A percentile compares a stretch with the other conserved stretches of the same genome.
phyloP scores from a whole-genome alignment of 2,329 filamentous ascomycete species.

The Sclerotinia subarctica region DNA sequence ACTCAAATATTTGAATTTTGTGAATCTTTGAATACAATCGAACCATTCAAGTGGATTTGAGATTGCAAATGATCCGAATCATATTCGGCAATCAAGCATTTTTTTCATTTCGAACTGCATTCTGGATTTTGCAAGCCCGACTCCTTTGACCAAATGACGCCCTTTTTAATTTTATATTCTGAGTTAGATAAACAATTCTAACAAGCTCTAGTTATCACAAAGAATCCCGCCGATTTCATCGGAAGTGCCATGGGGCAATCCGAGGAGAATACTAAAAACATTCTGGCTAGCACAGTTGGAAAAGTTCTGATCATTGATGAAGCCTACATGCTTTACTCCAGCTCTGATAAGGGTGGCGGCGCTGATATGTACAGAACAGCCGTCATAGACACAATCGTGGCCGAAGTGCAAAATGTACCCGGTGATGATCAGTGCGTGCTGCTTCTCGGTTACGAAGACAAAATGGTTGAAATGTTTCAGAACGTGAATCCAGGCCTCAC shows the following conservation, averaged over 20 bases:
- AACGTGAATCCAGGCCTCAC: slow-evolving; percentile 68
- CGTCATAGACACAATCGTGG: slow-evolving; percentile 71
- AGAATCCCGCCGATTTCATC: slow-evolving; percentile 72
- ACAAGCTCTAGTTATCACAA: slow-evolving; percentile 56
- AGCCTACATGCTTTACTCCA: slow-evolving; percentile 62
- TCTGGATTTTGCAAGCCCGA: no score
- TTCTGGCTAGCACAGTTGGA: slow-evolving; percentile 61
- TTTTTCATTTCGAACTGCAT: no score
- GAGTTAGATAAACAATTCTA: not conserved
- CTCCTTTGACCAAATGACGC: no score
- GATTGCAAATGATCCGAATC: no score
- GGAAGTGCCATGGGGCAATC: slow-evolving; percentile 62
- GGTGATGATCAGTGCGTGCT: slow-evolving; percentile 72
- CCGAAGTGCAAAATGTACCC: slow-evolving; percentile 63
- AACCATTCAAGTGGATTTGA: no score
- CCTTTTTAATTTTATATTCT: no score
- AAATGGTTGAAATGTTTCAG: slow-evolving; percentile 71
- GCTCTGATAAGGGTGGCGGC: slow-evolving; percentile 32
- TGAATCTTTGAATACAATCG: no score
- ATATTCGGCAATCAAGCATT: no score
- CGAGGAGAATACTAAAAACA: slow-evolving; percentile 68
- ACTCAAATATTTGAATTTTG: no score
- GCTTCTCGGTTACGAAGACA: slow-evolving; percentile 65
- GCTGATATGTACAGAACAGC: slow-evolving; percentile 56
- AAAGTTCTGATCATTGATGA: slow-evolving; percentile 82